These are phyloP conservation scores for Blastomyces parvus DNA, from an alignment of 2,329 filamentous ascomycete species.

Conservation along the genomic window DNA sequence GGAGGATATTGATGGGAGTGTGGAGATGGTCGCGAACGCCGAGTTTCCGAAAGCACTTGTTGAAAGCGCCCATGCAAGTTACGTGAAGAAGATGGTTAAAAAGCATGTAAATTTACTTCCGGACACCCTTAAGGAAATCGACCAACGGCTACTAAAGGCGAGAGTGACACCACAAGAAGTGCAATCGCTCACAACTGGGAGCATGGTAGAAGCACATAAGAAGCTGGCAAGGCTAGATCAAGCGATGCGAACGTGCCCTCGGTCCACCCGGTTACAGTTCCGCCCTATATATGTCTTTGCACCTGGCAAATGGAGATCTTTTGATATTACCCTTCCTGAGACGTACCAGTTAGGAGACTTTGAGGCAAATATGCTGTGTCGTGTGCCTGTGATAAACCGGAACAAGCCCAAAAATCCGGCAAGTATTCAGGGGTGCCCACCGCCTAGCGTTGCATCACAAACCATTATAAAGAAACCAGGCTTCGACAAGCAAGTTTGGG, in stretches of 20 bases:
- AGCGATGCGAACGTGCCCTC: neutral
- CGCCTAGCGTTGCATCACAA: too few relatives aligned
- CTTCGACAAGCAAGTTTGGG: conserved; percentile 6
- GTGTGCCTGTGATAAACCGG: conserved; percentile 5
- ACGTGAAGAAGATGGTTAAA: conserved; percentile 12
- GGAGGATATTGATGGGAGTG: neutral
- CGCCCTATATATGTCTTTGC: conserved; percentile 11
- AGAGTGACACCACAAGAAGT: conserved; percentile 13
- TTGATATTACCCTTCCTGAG: conserved; percentile 9
- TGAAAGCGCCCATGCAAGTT: neutral
- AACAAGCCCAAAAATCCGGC: neutral
- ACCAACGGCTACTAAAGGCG: conserved; percentile 8
- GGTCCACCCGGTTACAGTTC: conserved; percentile 8
- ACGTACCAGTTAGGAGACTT: conserved; percentile 11
- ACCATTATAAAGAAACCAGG: neutral
- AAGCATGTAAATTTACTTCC: conserved; percentile 11
- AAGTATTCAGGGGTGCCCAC: neutral
- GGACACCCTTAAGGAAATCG: conserved; percentile 11
- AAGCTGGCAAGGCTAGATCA: conserved; percentile 12
- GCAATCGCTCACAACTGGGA: conserved; percentile 8
- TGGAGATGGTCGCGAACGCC: neutral
- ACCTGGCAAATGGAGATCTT: conserved; percentile 1
- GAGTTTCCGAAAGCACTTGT: neutral
- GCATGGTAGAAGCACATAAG: conserved; percentile 10
- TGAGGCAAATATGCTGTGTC: conserved; percentile 6